Percentiles rank a stretch among this genome's conserved stretches.
Evolutionary conservation across 257 asterid species (phyloP).

Genomic region (Capsicum rhomboideum): DNA sequence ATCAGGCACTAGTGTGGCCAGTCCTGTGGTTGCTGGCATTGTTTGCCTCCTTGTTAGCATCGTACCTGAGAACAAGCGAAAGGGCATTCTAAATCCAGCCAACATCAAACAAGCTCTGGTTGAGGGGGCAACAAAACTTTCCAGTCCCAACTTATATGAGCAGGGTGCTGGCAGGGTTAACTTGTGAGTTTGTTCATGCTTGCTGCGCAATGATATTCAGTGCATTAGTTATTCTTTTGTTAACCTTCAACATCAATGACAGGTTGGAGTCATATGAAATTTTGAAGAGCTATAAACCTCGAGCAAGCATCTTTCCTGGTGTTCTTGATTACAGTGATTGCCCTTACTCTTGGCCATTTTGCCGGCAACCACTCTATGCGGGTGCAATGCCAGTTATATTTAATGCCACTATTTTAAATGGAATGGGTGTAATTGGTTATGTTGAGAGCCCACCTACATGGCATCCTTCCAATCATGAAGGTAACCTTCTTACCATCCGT

Average conservation of each 20-base stretch:
- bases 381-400: constrained; percentile 97
- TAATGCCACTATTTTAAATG: constrained; percentile 83
- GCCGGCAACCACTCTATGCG: constrained; percentile 89
- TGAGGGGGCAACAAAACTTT: constrained; percentile 94
- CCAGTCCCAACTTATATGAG: constrained; percentile 90
- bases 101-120: constrained; percentile 94
- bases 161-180: constrained; percentile 99
- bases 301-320: constrained; percentile 95
- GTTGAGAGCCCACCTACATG: constrained; percentile 78
- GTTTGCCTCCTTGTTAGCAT: constrained; percentile 92
- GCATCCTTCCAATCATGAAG: constrained; percentile 78
- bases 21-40: constrained; percentile 98
- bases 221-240: neutral
- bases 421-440: constrained; percentile 83
- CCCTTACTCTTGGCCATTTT: constrained; percentile 99
- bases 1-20: constrained; percentile 97
- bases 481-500: constrained; percentile 75
- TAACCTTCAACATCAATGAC: constrained; percentile 18
- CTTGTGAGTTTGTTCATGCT: constrained; percentile 57
- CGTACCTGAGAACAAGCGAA: constrained; percentile 69
- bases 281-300: constrained; percentile 81
- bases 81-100: constrained; percentile 74
- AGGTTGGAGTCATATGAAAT: constrained; percentile 78
- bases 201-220: neutral
- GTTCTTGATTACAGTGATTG: constrained; percentile 80